Evolutionary conservation across 345 rosid genomes (phyloP), one percentile per base, ranked within the genome.

Genomic region (Atalantia buxifolia): DNA sequence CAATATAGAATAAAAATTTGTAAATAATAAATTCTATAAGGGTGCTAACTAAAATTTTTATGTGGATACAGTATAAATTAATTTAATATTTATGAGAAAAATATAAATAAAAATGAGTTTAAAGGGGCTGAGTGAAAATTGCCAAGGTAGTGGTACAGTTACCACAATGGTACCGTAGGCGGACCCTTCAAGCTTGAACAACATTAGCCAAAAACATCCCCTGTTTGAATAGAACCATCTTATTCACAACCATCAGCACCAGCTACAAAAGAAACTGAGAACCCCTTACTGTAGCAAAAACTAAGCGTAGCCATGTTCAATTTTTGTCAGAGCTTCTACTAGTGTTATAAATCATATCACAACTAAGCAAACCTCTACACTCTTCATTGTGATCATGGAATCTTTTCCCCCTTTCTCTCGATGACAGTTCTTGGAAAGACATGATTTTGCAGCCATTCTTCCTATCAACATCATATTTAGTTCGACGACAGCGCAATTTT

Each of bases 351-450:
- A 50, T 33, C 48, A 75, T 28, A 50, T 64, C 56, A 63, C 13
- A 19, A 42, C 31, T 50, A 28, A 78, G 19, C 77, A 78, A 69
- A 94, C 98, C 97, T 93, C 90, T 68, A 93, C 87, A 50, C 77
- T 83, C 78, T 88, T 87, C 72, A 87, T 60, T 36, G 91, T 50
- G 68, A 95, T 67, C 68, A 83, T 82, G 69, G 88, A 88, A 80
- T 87, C 90, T 89, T 87, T 93, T 76, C 97, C 76, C 80, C 98
- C 97, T 85, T 94, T 89, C 84, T 90, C 91, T 84, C 93, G 94
- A 88, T 53, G 98, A 93, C 71, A 94, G 85, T 81, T 94, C 98
- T 86, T 94, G 97, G 80, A 93, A 94, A 78, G 98, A 92, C 98
- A 92, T 89, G 74, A 94, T 83, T 87, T 89, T 92, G 82, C 80